These are phyloP conservation scores for Pseudofabraea citricarpa DNA, from an alignment of 2,329 filamentous ascomycete species.

Conservation along the genomic window DNA sequence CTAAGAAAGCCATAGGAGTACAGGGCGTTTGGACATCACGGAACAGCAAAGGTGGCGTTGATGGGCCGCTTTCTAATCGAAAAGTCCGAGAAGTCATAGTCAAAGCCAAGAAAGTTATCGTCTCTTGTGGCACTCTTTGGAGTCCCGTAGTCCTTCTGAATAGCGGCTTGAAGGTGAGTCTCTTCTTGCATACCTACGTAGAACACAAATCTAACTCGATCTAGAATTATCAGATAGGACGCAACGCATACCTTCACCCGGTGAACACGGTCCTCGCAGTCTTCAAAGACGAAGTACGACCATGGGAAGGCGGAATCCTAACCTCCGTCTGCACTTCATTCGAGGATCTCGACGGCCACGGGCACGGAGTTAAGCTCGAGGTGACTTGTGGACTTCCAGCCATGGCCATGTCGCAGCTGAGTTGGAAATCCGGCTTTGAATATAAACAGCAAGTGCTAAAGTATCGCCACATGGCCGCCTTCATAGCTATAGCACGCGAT, in stretches of 20 bases:
- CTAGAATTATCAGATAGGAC: constrained; percentile 72
- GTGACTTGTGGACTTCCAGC: constrained; percentile 68
- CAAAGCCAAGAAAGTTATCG: constrained; percentile 73
- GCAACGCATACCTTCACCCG: constrained; percentile 78
- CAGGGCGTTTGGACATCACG: constrained; percentile 71
- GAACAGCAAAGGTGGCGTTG: constrained; percentile 55
- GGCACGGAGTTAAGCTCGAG: constrained; percentile 82
- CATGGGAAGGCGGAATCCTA: constrained; percentile 69
- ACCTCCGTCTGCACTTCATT: constrained; percentile 74
- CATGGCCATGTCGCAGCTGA: constrained; percentile 54
- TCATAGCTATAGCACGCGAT: constrained; percentile 72
- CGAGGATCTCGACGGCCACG: constrained; percentile 73
- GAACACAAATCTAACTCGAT: constrained; percentile 6
- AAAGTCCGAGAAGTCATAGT: constrained; percentile 60
- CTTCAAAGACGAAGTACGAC: constrained; percentile 66
- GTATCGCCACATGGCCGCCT: constrained; percentile 64
- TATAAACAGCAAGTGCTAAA: constrained; percentile 69
- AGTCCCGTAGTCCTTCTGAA: constrained; percentile 72
- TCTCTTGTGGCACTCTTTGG: constrained; percentile 72
- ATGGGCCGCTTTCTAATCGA: constrained; percentile 42
- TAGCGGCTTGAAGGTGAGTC: constrained; percentile 64
- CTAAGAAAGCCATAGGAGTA: constrained; percentile 63
- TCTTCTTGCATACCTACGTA: no score
- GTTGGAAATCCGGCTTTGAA: constrained; percentile 64
- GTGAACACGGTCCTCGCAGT: constrained; percentile 53